Evolutionary conservation across 192 early-diverging fungal genomes (phyloP).

Genomic region (Spizellomyces sp.): DNA sequence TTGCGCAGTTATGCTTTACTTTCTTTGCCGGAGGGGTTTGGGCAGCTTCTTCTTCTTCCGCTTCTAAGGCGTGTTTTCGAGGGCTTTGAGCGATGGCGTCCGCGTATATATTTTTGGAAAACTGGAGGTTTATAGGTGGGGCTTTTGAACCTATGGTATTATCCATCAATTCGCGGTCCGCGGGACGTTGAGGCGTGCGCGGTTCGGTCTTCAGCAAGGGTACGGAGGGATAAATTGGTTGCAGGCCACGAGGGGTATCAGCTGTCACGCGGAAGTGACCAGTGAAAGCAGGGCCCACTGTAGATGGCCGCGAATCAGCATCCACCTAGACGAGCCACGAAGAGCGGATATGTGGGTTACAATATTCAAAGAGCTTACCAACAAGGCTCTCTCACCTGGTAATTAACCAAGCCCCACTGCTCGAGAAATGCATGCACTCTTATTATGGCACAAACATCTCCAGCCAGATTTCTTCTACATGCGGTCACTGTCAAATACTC

Average conservation of each 20-base stretch:
- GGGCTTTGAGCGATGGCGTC: background rate
- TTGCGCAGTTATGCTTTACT: slow-evolving; percentile 64
- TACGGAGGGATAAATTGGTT: slow-evolving; percentile 77
- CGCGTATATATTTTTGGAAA: slow-evolving; percentile 31
- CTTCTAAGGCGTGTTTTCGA: slow-evolving; percentile 20
- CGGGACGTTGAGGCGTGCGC: slow-evolving; percentile 10
- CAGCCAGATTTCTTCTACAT: slow-evolving; percentile 92
- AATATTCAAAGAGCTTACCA: slow-evolving; percentile 11
- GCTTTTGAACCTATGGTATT: background rate
- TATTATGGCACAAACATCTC: slow-evolving; percentile 98
- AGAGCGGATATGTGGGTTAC: background rate
- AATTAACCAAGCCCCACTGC: slow-evolving; percentile 99
- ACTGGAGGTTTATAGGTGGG: slow-evolving; percentile 6
- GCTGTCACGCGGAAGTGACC: slow-evolving; percentile 98
- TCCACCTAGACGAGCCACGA: slow-evolving; percentile 66
- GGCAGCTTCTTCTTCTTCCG: slow-evolving; percentile 5
- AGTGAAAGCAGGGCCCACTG: slow-evolving; percentile 90
- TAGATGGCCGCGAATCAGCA: slow-evolving; percentile 87
- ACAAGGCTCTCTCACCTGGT: slow-evolving; percentile 69
- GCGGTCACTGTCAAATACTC: slow-evolving; percentile 99
- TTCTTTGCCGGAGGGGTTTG: slow-evolving; percentile 28
- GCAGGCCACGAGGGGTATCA: slow-evolving; percentile 89
- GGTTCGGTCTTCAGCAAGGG: slow-evolving; percentile 27
- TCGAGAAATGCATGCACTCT: slow-evolving; percentile 98
- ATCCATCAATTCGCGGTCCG: background rate